A percentile compares a stretch with the other conserved stretches of the same genome.
These are phyloP conservation scores for Ascoidea tarda DNA, from an alignment of 805 yeast species.

Conservation along the genomic window DNA sequence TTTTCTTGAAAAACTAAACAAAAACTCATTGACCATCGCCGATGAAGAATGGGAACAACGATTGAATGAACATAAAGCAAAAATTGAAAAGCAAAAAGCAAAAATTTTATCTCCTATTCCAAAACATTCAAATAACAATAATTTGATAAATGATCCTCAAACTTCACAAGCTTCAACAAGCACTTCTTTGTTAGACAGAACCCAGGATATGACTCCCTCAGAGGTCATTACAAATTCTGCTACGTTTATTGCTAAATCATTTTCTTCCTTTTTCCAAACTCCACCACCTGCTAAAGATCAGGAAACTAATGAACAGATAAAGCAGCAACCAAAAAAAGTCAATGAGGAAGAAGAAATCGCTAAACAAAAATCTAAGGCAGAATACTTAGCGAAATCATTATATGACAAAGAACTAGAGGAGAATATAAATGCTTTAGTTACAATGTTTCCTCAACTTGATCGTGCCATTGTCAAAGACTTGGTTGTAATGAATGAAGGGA, in stretches of 20 bases:
- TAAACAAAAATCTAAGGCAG: constrained; percentile 21
- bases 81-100: neutral
- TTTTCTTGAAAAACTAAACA: constrained; percentile 51
- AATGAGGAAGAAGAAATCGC: constrained; percentile 15
- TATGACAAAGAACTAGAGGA: constrained; percentile 29
- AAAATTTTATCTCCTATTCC: neutral
- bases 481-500: constrained; percentile 46
- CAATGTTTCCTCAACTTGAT: constrained; percentile 71
- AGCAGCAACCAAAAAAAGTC: neutral
- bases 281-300: constrained; percentile 2
- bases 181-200: constrained; percentile 6
- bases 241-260: constrained; percentile 10
- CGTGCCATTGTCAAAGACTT: constrained; percentile 56
- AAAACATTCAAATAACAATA: neutral
- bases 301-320: constrained; percentile 1
- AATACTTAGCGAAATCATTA: constrained; percentile 21
- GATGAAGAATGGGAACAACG: constrained; percentile 45
- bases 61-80: constrained; percentile 17
- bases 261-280: constrained; percentile 11
- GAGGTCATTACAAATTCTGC: constrained; percentile 16
- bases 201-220: constrained; percentile 12
- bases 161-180: neutral
- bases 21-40: constrained; percentile 42
- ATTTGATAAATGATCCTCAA: neutral
- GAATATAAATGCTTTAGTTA: constrained; percentile 34